Conservation (phyloP, 331 rosid genomes). For the Phaseolus coccineus region DNA sequence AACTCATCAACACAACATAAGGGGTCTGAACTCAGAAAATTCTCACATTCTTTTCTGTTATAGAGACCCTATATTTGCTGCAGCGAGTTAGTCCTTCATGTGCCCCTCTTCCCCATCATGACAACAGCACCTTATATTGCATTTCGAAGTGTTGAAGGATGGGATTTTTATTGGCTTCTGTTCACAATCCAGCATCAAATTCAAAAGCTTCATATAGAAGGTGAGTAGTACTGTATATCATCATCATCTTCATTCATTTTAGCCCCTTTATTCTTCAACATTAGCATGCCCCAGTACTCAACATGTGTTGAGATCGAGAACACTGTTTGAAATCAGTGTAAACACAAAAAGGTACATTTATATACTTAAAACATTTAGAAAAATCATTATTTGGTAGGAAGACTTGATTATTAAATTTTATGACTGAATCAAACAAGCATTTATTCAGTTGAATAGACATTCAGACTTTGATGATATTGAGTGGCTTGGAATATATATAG, state of each 20-base stretch:
- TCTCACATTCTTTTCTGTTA: slow-evolving; percentile 38
- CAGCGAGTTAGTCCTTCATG: slow-evolving; percentile 74
- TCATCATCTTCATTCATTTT: background rate
- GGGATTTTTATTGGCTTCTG: slow-evolving; percentile 27
- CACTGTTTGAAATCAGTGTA: slow-evolving; percentile 13
- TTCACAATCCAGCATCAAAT: slow-evolving; percentile 32
- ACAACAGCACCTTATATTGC: slow-evolving; percentile 59
- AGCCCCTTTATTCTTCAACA: slow-evolving; percentile 18
- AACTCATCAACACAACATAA: slow-evolving; percentile 49
- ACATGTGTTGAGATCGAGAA: slow-evolving; percentile 19
- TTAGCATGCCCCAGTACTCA: slow-evolving; percentile 21
- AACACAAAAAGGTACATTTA: background rate
- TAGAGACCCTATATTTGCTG: background rate
- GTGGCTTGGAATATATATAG: slow-evolving; percentile 43
- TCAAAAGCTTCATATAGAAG: slow-evolving; percentile 48
- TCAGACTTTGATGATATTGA: slow-evolving; percentile 36
- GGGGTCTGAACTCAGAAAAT: slow-evolving; percentile 2
- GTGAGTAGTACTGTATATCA: slow-evolving; percentile 35
- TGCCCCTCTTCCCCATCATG: slow-evolving; percentile 92
- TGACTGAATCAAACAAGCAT: background rate
- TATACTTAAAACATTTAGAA: background rate
- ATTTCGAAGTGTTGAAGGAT: slow-evolving; percentile 41
- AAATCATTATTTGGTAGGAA: background rate
- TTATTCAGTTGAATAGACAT: slow-evolving; percentile 33
- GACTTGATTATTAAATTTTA: background rate